These are phyloP conservation scores for Magnusiomyces sp. DNA, from an alignment of 1,139 yeast genomes.

Conservation along the genomic window DNA sequence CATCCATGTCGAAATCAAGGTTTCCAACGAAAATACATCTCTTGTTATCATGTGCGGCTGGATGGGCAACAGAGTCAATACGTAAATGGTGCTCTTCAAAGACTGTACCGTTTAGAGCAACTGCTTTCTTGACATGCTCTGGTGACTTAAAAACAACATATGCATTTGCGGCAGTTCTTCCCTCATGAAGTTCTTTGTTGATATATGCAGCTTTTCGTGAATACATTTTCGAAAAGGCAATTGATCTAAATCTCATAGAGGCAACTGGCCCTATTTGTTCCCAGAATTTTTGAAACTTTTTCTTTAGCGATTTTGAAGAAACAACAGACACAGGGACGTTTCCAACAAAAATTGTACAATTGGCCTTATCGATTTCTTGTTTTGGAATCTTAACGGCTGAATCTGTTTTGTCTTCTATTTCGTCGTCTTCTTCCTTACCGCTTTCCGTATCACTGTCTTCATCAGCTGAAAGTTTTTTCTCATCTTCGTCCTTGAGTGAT, in stretches of 20 bases:
- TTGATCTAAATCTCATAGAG: slow-evolving; percentile 66
- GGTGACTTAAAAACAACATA: slow-evolving; percentile 66
- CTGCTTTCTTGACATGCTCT: slow-evolving; percentile 46
- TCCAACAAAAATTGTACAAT: slow-evolving; percentile 82
- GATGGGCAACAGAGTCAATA: slow-evolving; percentile 89
- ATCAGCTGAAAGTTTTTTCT: slow-evolving; percentile 17
- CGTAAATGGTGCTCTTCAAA: slow-evolving; percentile 71
- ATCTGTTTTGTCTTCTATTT: slow-evolving; percentile 1
- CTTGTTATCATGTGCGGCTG: slow-evolving; percentile 75
- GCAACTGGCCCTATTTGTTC: not conserved
- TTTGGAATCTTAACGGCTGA: slow-evolving; percentile 5
- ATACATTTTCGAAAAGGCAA: slow-evolving; percentile 77
- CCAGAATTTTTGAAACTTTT: slow-evolving; percentile 48
- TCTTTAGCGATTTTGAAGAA: slow-evolving; percentile 52
- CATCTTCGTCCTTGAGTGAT: slow-evolving; percentile 11
- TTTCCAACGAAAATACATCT: slow-evolving; percentile 90
- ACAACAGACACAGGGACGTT: slow-evolving; percentile 46
- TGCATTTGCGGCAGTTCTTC: slow-evolving; percentile 77
- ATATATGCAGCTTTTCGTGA: slow-evolving; percentile 92
- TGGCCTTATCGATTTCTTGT: slow-evolving; percentile 71
- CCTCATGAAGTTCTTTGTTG: slow-evolving; percentile 65
- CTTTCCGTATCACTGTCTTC: slow-evolving; percentile 25
- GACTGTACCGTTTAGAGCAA: slow-evolving; percentile 54
- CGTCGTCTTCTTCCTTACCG: slow-evolving; percentile 6
- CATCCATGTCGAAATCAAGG: slow-evolving; percentile 84